These are phyloP conservation scores for Leccinum subrobustum DNA, from an alignment of 1,284 basidiomycete genomes.

Conservation along the genomic window DNA sequence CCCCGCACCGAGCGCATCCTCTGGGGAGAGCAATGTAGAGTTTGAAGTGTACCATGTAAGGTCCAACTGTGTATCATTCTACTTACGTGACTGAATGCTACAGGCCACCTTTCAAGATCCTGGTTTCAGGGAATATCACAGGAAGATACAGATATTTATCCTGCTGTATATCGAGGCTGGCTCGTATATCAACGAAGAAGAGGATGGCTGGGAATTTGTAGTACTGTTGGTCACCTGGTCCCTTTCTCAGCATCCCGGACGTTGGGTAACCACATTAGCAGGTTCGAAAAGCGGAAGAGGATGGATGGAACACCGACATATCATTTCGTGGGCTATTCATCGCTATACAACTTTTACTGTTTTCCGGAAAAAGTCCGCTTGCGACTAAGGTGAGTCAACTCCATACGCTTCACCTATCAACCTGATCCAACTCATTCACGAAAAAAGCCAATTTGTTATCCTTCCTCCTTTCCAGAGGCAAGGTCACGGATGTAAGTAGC, in stretches of 20 bases:
- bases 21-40: slow-evolving; percentile 55
- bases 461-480: slow-evolving; percentile 87
- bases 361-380: slow-evolving; percentile 87
- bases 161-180: slow-evolving; percentile 95
- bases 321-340: slow-evolving; percentile 91
- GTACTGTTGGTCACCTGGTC: slow-evolving; percentile 57
- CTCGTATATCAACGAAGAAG: slow-evolving; percentile 88
- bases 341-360: slow-evolving; percentile 91
- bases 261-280: slow-evolving; percentile 32
- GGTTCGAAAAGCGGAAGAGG: slow-evolving; percentile 82
- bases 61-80: slow-evolving; percentile 11
- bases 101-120: slow-evolving; percentile 84
- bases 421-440: slow-evolving; percentile 25
- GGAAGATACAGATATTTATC: slow-evolving; percentile 94
- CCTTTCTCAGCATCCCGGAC: background rate
- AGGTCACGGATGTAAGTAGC: slow-evolving; percentile 82
- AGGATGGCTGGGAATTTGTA: slow-evolving; percentile 87
- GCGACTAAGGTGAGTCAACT: slow-evolving; percentile 68
- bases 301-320: slow-evolving; percentile 58
- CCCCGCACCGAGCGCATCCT: slow-evolving; percentile 36
- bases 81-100: slow-evolving; percentile 8
- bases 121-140: slow-evolving; percentile 90
- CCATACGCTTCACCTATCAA: background rate
- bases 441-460: slow-evolving; percentile 83
- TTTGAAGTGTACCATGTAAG: slow-evolving; percentile 88